Evolutionary conservation across 169 alveolate genomes (phyloP).

Genomic region (Cryptosporidium parvum): DNA sequence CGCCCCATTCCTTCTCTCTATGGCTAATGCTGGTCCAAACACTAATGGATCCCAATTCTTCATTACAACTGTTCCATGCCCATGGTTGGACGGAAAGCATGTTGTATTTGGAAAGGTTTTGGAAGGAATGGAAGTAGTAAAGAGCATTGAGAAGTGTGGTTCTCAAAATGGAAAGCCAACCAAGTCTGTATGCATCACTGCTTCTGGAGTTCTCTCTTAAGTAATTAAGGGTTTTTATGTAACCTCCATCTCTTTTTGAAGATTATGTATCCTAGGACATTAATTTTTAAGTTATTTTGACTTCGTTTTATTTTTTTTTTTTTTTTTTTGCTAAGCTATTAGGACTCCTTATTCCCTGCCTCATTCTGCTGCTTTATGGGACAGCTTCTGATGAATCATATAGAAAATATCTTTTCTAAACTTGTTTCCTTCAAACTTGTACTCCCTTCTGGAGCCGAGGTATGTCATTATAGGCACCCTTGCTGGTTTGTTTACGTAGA

Average conservation of each 20-base stretch:
- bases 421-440: neutral
- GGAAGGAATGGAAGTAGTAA: constrained; percentile 94
- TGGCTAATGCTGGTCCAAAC: constrained; percentile 98
- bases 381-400: neutral
- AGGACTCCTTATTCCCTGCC: neutral
- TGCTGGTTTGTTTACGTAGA: neutral
- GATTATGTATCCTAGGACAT: neutral
- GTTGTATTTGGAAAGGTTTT: constrained; percentile 93
- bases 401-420: neutral
- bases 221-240: neutral
- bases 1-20: constrained; percentile 94
- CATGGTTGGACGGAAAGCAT: constrained; percentile 97
- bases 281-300: neutral
- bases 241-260: neutral
- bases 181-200: constrained; percentile 89
- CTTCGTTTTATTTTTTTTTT: neutral
- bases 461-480: neutral
- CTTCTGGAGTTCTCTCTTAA: constrained; percentile 89
- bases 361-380: neutral
- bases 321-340: neutral
- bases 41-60: constrained; percentile 98
- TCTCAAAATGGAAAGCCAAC: constrained; percentile 91
- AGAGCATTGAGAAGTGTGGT: constrained; percentile 92
- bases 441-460: neutral
- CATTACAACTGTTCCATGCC: constrained; percentile 93